Conservation (phyloP, 305 asterid genomes). For the Salvia sclarea region DNA sequence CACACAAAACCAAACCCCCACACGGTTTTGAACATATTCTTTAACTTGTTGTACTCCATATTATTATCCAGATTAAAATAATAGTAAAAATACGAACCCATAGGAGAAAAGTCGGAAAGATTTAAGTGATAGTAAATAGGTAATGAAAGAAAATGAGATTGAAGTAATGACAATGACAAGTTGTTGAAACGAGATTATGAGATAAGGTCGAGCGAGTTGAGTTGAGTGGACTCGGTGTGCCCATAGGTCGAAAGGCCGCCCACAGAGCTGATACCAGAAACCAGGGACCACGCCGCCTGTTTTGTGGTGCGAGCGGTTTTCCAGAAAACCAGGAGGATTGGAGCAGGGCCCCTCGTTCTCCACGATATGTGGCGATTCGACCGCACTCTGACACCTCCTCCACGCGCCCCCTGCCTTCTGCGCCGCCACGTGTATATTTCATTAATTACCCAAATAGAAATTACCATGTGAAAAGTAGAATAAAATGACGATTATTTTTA, state of each 20-base stretch:
- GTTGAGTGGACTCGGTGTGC: constrained; percentile 33
- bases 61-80: neutral
- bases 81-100: neutral
- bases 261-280: constrained; percentile 45
- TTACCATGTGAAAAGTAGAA: too few species aligned
- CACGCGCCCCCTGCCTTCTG: constrained; percentile 39
- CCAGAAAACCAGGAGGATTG: constrained; percentile 74
- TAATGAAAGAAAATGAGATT: too few species aligned
- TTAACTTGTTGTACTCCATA: neutral
- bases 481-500: too few species aligned
- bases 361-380: constrained; percentile 77
- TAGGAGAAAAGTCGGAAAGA: neutral
- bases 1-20: too few species aligned
- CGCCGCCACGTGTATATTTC: too few species aligned
- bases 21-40: constrained; percentile 2
- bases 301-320: constrained; percentile 26
- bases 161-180: neutral
- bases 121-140: neutral
- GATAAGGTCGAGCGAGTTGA: constrained; percentile 46
- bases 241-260: constrained; percentile 43
- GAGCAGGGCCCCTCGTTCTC: constrained; percentile 40
- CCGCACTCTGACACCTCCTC: constrained; percentile 52
- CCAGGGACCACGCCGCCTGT: constrained; percentile 46
- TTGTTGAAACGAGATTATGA: constrained; percentile 35
- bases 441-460: too few species aligned